Percentiles rank a stretch among this genome's conserved stretches.
Evolutionary conservation across 164 flowering plant species (phyloP).

Genomic region (Aristolochia californica): DNA sequence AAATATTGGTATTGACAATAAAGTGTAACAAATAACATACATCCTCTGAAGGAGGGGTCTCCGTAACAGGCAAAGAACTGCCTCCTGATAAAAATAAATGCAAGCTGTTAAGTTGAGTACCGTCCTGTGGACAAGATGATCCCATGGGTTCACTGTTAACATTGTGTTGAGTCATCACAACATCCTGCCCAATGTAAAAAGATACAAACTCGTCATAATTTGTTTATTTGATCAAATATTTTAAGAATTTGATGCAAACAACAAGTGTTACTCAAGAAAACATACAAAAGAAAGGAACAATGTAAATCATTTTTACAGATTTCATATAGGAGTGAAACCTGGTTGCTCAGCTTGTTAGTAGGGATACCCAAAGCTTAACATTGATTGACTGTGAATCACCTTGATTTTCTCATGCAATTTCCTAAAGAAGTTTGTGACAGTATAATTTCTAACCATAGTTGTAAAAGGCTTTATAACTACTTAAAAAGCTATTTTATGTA

Average conservation of each 20-base stretch:
- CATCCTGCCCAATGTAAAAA: constrained; percentile 13
- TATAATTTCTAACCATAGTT: too few relatives aligned
- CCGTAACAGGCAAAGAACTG: constrained; percentile 24
- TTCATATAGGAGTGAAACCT: not conserved
- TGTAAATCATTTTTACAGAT: not conserved
- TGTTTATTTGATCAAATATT: too few relatives aligned
- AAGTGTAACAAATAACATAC: constrained; percentile 22
- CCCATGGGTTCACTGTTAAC: constrained; percentile 11
- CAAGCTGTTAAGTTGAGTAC: constrained; percentile 22
- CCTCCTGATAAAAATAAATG: constrained; percentile 58
- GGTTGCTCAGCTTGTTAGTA: too few relatives aligned
- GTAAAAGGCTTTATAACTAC: too few relatives aligned
- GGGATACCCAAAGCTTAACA: too few relatives aligned
- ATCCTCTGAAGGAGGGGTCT: constrained; percentile 26
- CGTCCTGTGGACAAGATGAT: constrained; percentile 16
- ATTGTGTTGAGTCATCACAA: constrained; percentile 10
- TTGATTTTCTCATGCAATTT: too few relatives aligned
- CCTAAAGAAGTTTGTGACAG: too few relatives aligned
- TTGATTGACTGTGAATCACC: too few relatives aligned
- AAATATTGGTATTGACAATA: not conserved
- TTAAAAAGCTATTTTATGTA: too few relatives aligned
- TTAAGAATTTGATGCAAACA: too few relatives aligned
- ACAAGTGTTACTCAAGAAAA: not conserved
- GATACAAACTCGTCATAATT: not conserved
- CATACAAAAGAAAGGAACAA: not conserved